phyloP scores from a whole-genome alignment of 176 grass and related monocot species.

The Areca catechu region DNA sequence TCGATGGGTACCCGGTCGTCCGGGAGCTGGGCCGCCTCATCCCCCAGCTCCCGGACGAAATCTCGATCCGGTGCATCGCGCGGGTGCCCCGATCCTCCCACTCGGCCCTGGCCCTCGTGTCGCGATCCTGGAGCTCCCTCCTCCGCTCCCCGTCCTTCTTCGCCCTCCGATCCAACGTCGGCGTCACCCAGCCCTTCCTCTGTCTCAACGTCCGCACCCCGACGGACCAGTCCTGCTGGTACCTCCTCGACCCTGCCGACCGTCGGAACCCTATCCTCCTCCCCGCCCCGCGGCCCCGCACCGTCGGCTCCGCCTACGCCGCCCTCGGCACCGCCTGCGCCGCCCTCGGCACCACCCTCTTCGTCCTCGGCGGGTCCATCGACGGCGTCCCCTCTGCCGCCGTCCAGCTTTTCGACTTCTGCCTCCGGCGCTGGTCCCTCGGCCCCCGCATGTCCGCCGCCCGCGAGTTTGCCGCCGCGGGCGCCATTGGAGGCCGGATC shows the following conservation, averaged over 20 bases:
- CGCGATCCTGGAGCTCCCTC: slow-evolving; percentile 44
- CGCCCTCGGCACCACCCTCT: slow-evolving; percentile 25
- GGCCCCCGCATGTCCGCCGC: slow-evolving; percentile 70
- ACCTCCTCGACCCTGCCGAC: slow-evolving; percentile 44
- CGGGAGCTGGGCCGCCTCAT: slow-evolving; percentile 62
- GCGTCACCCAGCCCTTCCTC: slow-evolving; percentile 35
- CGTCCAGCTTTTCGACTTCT: slow-evolving; percentile 51
- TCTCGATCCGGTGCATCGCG: slow-evolving; percentile 62
- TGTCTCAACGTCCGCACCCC: slow-evolving; percentile 48
- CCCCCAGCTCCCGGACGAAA: slow-evolving; percentile 58
- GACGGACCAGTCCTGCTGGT: slow-evolving; percentile 38
- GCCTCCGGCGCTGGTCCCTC: slow-evolving; percentile 45
- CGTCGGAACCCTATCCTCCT: slow-evolving; percentile 27
- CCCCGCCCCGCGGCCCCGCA: slow-evolving; percentile 32
- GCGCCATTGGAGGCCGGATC: slow-evolving; percentile 16
- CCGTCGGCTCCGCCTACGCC: slow-evolving; percentile 35
- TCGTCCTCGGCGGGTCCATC: slow-evolving; percentile 63
- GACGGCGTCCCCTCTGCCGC: slow-evolving; percentile 29
- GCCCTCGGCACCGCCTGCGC: slow-evolving; percentile 8
- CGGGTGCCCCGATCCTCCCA: slow-evolving; percentile 41
- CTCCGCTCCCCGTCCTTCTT: slow-evolving; percentile 52
- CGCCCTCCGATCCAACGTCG: slow-evolving; percentile 27
- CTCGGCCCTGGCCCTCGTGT: slow-evolving; percentile 40
- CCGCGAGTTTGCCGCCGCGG: slow-evolving; percentile 56
- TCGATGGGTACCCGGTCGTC: not conserved